Conservation (phyloP, 2,329 filamentous ascomycete genomes). For the Ceratocystis huliohia region DNA sequence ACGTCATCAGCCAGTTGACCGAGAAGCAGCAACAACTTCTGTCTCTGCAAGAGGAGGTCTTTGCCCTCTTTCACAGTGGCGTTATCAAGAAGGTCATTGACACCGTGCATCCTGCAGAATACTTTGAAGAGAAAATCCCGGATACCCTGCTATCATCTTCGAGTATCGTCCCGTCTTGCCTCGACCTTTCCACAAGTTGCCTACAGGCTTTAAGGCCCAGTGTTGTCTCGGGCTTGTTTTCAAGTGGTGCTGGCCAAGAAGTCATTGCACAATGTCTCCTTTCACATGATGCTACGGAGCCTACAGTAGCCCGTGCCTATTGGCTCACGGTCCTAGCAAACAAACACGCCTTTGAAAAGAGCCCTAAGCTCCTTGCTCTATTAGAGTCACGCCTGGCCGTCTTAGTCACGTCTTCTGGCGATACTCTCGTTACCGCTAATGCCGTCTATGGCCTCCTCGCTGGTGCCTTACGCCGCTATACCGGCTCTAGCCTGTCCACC, state of each 20-base stretch:
- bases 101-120: not conserved
- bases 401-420: conserved; percentile 10
- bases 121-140: conserved; percentile 11
- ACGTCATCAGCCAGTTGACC: conserved; percentile 30
- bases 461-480: conserved; percentile 31
- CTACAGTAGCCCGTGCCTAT: conserved; percentile 13
- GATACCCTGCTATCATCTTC: not conserved
- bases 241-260: conserved; percentile 29
- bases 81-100: not conserved
- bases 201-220: conserved; percentile 30
- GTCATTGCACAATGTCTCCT: conserved; percentile 24
- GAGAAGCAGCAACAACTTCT: conserved; percentile 30
- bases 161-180: not conserved
- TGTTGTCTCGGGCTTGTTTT: conserved; percentile 30
- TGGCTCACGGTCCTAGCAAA: conserved; percentile 35
- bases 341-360: conserved; percentile 32
- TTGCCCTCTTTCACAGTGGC: conserved; percentile 30
- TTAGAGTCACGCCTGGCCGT: conserved; percentile 21
- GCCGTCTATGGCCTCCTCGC: conserved; percentile 25
- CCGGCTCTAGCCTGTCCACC: conserved; percentile 28
- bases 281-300: not conserved
- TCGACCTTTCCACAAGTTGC: conserved; percentile 30
- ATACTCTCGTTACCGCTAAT: conserved; percentile 11
- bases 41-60: conserved; percentile 27
- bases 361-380: conserved; percentile 21